Percentiles rank a stretch among this genome's conserved stretches.
Evolutionary conservation across 2,329 filamentous ascomycete genomes (phyloP).

Genomic region (Diplodia intermedia): DNA sequence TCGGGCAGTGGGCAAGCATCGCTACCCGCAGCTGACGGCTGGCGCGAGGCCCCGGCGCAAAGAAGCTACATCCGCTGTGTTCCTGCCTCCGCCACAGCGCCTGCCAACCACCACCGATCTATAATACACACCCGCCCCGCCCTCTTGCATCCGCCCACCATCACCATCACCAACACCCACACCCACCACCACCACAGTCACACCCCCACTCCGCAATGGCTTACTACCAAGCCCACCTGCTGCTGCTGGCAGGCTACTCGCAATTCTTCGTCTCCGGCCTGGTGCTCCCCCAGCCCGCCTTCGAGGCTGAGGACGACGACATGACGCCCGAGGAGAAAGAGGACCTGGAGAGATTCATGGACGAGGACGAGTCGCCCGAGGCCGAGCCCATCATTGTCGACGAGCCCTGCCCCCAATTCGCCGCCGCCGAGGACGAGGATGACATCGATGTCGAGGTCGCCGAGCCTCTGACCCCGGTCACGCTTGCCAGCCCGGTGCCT

Average conservation of each 20-base stretch:
- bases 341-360: constrained; percentile 7
- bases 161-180: constrained; percentile 6
- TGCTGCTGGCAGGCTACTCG: constrained; percentile 32
- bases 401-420: constrained; percentile 15
- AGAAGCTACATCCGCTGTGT: constrained; percentile 10
- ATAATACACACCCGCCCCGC: constrained; percentile 15
- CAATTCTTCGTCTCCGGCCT: constrained; percentile 32
- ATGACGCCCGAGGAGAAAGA: neutral
- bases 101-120: constrained; percentile 24
- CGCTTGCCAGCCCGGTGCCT: neutral
- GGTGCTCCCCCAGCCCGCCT: constrained; percentile 23
- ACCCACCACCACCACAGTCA: neutral
- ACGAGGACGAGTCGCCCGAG: constrained; percentile 10
- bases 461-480: neutral
- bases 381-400: constrained; percentile 9
- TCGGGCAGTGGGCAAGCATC: constrained; percentile 15
- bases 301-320: constrained; percentile 14
- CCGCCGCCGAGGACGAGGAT: neutral
- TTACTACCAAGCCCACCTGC: constrained; percentile 32
- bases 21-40: constrained; percentile 18
- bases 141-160: neutral
- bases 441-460: neutral
- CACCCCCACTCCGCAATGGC: constrained; percentile 11
- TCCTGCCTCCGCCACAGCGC: constrained; percentile 7
- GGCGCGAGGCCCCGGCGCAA: constrained; percentile 1